Conservation (phyloP, 352 stramenopile genomes). For the Blastocystis sp. region DNA sequence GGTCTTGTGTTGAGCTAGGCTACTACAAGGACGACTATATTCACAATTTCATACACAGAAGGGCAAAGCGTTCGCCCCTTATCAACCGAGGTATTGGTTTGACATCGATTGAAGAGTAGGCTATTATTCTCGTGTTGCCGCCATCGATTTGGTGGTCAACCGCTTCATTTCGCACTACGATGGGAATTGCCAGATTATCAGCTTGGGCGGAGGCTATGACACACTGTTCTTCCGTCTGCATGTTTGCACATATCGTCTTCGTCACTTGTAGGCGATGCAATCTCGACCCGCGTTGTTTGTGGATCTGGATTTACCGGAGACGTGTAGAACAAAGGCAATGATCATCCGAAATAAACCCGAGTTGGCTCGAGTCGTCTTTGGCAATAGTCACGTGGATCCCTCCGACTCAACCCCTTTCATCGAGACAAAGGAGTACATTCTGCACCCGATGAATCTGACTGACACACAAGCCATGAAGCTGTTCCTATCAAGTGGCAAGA, state of each 20-base stretch:
- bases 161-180: constrained; percentile 65
- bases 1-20: constrained; percentile 62
- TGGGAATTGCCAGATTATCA: constrained; percentile 69
- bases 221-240: constrained; percentile 71
- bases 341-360: constrained; percentile 65
- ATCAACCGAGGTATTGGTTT: constrained; percentile 71
- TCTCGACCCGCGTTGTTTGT: constrained; percentile 62
- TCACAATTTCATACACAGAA: constrained; percentile 68
- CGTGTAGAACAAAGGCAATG: constrained; percentile 68
- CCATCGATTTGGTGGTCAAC: constrained; percentile 70
- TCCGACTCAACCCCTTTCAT: constrained; percentile 25
- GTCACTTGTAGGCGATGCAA: constrained; percentile 32
- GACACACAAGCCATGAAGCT: constrained; percentile 44
- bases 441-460: constrained; percentile 67
- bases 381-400: constrained; percentile 22
- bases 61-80: constrained; percentile 70
- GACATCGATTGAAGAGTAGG: constrained; percentile 4
- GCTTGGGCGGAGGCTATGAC: constrained; percentile 70
- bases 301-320: constrained; percentile 71
- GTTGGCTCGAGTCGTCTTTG: constrained; percentile 35
- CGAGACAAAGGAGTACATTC: constrained; percentile 65
- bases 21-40: constrained; percentile 73
- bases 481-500: constrained; percentile 13
- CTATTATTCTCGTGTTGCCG: constrained; percentile 71
- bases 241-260: not conserved